Base-by-base conservation (phyloP, 495 filamentous ascomycete species). In the Neurospora sp. region DNA sequence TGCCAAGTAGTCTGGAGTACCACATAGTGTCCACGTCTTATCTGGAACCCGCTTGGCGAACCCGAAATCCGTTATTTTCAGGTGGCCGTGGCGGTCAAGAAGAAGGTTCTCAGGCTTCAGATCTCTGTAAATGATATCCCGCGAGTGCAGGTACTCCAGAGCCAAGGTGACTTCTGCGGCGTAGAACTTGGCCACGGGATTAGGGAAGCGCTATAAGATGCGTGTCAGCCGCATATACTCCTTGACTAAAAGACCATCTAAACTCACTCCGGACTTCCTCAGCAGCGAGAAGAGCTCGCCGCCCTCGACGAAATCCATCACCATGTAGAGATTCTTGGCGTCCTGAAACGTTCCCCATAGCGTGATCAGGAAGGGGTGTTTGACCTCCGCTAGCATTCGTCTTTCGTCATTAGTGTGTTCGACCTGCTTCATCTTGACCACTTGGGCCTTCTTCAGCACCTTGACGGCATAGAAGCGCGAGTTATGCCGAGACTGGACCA, bases 261-360 rank as follows among this genome's bases (percentile, higher is more conserved):
- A 59, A 85, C 91, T 83, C 85, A 98, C 96, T 86, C 97, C 96
- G 44, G 95, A 98, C 83, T 98, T 98, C 72, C 96, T 89, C 71
- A 99, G 84, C 75, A 98, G 80, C 78, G 94, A 98, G 82, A 99
- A 99, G 69, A 99, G 85, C 84, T 99, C 96, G 72, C 96, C 96
- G 75, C 96, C 96, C 82, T 99, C 96, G n/a, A 99, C 93, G 84
- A 99, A 99, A 78, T 98, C 96, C 96, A 99, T 98, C 75, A 99
- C 96, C 96, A 99, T 98, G 86, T 99, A 99, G 27, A 99, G 84
- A 79, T 99, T 98, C 80, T 90, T 91, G 22, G 92, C 87, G 76
- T 98, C 96, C 80, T 98, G 94, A 81, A 97, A 99, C 20, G 96
- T 99, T 41, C 96, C 96, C 96, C 96, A 98, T 65, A 99, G 82